A percentile compares a stretch with the other conserved stretches of the same genome.
phyloP scores from a whole-genome alignment of 176 grass and related monocot genomes.

The Oryza meridionalis region DNA sequence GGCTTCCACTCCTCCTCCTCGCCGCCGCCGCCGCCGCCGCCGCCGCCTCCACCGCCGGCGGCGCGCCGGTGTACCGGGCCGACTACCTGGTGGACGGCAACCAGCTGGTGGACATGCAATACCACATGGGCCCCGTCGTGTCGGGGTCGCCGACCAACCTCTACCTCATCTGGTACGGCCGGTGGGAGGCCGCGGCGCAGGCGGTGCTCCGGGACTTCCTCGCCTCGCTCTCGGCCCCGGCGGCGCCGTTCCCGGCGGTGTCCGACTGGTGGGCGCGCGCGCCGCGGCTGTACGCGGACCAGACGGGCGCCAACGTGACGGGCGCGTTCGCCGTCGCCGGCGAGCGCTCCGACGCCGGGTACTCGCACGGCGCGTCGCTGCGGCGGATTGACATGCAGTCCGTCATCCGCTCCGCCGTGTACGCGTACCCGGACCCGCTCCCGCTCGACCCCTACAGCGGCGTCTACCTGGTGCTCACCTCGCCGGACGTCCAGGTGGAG shows the following conservation, averaged over 20 bases:
- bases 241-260: slow-evolving; percentile 60
- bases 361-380: slow-evolving; percentile 72
- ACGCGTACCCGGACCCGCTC: slow-evolving; percentile 52
- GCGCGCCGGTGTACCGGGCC: slow-evolving; percentile 44
- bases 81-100: slow-evolving; percentile 57
- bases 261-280: slow-evolving; percentile 79
- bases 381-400: slow-evolving; percentile 72
- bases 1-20: slow-evolving; percentile 18
- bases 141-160: slow-evolving; percentile 60
- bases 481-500: slow-evolving; percentile 73
- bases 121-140: slow-evolving; percentile 93
- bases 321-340: slow-evolving; percentile 52
- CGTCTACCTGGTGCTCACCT: slow-evolving; percentile 84
- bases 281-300: slow-evolving; percentile 70
- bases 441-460: slow-evolving; percentile 70
- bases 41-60: slow-evolving; percentile 15
- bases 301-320: slow-evolving; percentile 71
- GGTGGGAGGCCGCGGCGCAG: slow-evolving; percentile 61
- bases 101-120: slow-evolving; percentile 70
- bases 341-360: slow-evolving; percentile 57
- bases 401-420: slow-evolving; percentile 62
- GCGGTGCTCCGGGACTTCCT: slow-evolving; percentile 83
- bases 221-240: slow-evolving; percentile 52
- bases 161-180: slow-evolving; percentile 93
- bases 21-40: not conserved